A percentile compares a stretch with the other conserved stretches of the same genome.
phyloP scores from a whole-genome alignment of 2,329 filamentous ascomycete species.

The Calonectria honghensis region DNA sequence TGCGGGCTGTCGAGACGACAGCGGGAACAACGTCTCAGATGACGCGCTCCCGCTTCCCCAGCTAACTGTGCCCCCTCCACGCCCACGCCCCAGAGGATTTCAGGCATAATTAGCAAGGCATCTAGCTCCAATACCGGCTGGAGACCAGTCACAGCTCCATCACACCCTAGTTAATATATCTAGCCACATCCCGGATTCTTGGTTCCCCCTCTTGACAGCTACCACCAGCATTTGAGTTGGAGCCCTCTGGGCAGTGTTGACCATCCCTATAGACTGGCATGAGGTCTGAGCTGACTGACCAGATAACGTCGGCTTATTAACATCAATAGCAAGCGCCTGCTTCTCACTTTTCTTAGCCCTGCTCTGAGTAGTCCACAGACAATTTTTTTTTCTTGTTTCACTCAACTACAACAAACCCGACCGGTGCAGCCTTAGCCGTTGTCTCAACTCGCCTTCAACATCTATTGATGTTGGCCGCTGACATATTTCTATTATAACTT shows the following conservation, averaged over 20 bases:
- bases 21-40: constrained; percentile 35
- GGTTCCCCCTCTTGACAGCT: not conserved
- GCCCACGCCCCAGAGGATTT: not conserved
- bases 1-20: not conserved
- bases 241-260: constrained; percentile 12
- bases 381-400: not conserved
- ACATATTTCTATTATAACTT: not conserved
- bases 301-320: constrained; percentile 31
- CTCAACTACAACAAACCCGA: not conserved
- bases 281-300: constrained; percentile 34
- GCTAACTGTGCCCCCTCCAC: constrained; percentile 19
- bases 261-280: constrained; percentile 19
- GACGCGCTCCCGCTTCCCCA: constrained; percentile 19
- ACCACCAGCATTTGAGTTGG: constrained; percentile 8
- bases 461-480: not conserved
- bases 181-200: constrained; percentile 34
- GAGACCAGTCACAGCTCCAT: constrained; percentile 17
- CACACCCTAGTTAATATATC: constrained; percentile 21
- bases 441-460: not conserved
- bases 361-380: not conserved
- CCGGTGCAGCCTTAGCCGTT: not conserved
- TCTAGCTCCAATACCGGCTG: not conserved
- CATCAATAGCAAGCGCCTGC: constrained; percentile 1
- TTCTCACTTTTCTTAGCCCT: constrained; percentile 13
- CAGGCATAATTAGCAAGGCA: not conserved